Evolutionary conservation across 805 yeast genomes (phyloP), one percentile per base, ranked within the genome.

Genomic region (Cyberlindnera subsufficiens): DNA sequence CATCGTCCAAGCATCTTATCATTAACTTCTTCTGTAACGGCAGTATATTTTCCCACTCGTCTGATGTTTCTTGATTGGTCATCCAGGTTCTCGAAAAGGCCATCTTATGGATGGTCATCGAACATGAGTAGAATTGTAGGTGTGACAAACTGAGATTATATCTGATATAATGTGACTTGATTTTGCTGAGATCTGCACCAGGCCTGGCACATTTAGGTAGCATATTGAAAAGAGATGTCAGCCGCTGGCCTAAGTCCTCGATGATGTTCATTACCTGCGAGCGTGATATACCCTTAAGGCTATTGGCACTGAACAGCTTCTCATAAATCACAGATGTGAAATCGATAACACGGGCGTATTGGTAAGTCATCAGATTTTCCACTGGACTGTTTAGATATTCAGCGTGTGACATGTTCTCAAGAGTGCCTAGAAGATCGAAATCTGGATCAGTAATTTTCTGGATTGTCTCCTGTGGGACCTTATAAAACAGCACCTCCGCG

Each of bases 51-150:
- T 17, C 17, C 37, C 37, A 38, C 16, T 38, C 35, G 7, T 31
- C 35, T 7, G 32, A n/a, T 11, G 32, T 14, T 10, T 37, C 33
- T 2, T 16, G 16, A 15, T 7, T 30, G 16, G 22, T 47, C 15
- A 49, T 30, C 61, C 60, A 57, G 2, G 56, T 49, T 35, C 52
- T 44, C 6, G 48, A 48, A 18, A 55, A 57, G 1, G 61, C 57
- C 55, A 56, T 52, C 47, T 60, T 49, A 40, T 56, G 56, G 33
- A 53, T 45, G 13, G 53, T 43, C 53, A 57, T 47, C 8, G 39
- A 33, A 15, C 46, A 43, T 4, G 53, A 42, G 31, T 48, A 43
- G 33, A 46, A 52, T 13, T 50, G 50, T 17, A 52, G 38, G 27
- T 56, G 59, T 14, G 52, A 16, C 13, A 48, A 20, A 2, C 45